A percentile compares a stretch with the other conserved stretches of the same genome.
Evolutionary conservation across 2,329 filamentous ascomycete species (phyloP).

Genomic region (Plenodomus biglobosus): DNA sequence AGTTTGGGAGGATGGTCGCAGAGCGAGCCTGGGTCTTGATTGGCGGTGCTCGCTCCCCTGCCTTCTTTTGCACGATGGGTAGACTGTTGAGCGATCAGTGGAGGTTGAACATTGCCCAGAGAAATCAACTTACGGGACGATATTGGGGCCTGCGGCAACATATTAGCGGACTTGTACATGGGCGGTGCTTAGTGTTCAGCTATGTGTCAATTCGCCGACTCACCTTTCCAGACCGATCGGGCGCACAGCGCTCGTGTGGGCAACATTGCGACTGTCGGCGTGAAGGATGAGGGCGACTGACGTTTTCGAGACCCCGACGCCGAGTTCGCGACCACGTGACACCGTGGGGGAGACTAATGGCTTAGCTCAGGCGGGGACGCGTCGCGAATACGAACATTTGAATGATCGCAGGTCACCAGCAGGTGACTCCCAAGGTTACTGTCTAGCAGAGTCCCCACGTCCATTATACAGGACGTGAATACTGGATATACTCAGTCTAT

Average conservation of each 20-base stretch:
- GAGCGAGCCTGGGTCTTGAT: slow-evolving; percentile 85
- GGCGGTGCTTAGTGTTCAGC: neutral
- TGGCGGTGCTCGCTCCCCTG: slow-evolving; percentile 66
- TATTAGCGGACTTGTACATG: slow-evolving; percentile 20
- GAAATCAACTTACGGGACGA: slow-evolving; percentile 63
- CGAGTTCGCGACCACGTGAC: slow-evolving; percentile 29
- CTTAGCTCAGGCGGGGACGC: slow-evolving; percentile 36
- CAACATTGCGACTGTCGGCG: slow-evolving; percentile 58
- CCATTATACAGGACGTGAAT: neutral
- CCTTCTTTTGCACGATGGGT: slow-evolving; percentile 63
- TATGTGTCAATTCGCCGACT: slow-evolving; percentile 9
- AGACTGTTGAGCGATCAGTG: slow-evolving; percentile 49
- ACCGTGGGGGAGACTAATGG: slow-evolving; percentile 22
- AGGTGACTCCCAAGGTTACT: no score
- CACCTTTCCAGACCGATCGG: slow-evolving; percentile 89
- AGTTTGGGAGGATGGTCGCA: slow-evolving; percentile 88
- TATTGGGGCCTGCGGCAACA: slow-evolving; percentile 61
- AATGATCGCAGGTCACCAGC: neutral
- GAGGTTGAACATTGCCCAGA: slow-evolving; percentile 2
- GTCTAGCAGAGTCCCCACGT: no score
- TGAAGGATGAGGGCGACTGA: slow-evolving; percentile 33
- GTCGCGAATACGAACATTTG: slow-evolving; percentile 20
- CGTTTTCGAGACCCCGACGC: slow-evolving; percentile 16
- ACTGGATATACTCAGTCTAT: neutral
- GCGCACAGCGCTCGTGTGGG: slow-evolving; percentile 63